Percentiles rank a stretch among this genome's conserved stretches.
phyloP scores from a whole-genome alignment of 2,329 filamentous ascomycete species.

The Xylaria sp. region DNA sequence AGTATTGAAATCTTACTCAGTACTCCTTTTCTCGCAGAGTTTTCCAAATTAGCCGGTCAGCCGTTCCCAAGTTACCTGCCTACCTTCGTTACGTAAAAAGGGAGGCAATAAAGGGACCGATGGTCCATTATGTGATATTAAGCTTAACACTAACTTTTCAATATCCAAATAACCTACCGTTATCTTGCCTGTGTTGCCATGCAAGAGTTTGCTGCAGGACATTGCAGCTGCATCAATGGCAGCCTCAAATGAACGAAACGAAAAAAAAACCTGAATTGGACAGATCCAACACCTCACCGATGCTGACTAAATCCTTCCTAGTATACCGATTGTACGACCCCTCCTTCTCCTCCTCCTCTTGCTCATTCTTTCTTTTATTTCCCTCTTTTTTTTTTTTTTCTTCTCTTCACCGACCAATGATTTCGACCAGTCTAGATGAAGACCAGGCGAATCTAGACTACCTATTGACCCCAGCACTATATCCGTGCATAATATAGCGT shows the following conservation, averaged over 20 bases:
- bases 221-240: slow-evolving; percentile 15
- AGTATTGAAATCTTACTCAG: not conserved
- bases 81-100: not conserved
- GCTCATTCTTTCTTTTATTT: not conserved
- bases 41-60: slow-evolving; percentile 4
- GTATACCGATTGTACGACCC: not conserved
- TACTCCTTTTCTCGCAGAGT: slow-evolving; percentile 1
- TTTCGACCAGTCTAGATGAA: slow-evolving; percentile 3
- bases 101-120: not conserved
- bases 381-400: not conserved
- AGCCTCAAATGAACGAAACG: not conserved
- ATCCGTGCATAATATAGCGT: not conserved
- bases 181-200: not conserved
- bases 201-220: slow-evolving; percentile 12
- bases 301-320: slow-evolving; percentile 7
- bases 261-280: not conserved
- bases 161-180: not conserved
- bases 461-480: not conserved
- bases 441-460: not conserved
- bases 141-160: not conserved
- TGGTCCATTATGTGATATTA: not conserved
- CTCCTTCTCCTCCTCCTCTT: not conserved
- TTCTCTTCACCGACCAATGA: not conserved
- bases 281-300: not conserved
- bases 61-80: not conserved